Conservation (phyloP, 345 rosid species). For the Salix purpurea region DNA sequence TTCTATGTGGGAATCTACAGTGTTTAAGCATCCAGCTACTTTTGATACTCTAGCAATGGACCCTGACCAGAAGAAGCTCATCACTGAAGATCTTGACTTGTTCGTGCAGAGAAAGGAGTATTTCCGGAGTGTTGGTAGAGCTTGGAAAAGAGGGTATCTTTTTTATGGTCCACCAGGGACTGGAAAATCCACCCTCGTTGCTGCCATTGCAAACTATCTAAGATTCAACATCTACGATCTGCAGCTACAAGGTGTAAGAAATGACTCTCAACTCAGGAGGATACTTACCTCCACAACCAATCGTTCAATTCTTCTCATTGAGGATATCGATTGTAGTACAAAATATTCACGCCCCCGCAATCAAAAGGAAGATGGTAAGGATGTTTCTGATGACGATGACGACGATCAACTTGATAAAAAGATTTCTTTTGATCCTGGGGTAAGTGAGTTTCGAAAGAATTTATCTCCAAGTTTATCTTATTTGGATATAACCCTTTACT, state of each 20-base stretch:
- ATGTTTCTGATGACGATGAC: background rate
- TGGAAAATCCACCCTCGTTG: slow-evolving; percentile 26
- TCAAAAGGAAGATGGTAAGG: background rate
- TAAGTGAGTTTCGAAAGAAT: background rate
- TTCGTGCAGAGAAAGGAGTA: slow-evolving; percentile 15
- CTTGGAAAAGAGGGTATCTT: slow-evolving; percentile 31
- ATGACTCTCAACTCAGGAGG: slow-evolving; percentile 18
- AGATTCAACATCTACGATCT: slow-evolving; percentile 26
- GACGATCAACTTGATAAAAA: background rate
- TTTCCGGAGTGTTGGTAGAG: slow-evolving; percentile 26
- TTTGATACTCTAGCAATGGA: slow-evolving; percentile 28
- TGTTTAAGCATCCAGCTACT: slow-evolving; percentile 25
- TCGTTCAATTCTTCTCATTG: slow-evolving; percentile 29
- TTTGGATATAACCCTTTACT: background rate
- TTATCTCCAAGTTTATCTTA: too few species aligned
- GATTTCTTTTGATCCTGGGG: slow-evolving; percentile 25
- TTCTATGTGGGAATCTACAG: slow-evolving; percentile 17
- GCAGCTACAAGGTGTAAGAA: slow-evolving; percentile 25
- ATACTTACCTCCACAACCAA: slow-evolving; percentile 28
- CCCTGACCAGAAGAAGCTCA: slow-evolving; percentile 9
- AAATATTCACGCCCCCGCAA: slow-evolving; percentile 7
- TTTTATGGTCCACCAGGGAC: slow-evolving; percentile 29
- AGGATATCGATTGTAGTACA: slow-evolving; percentile 27
- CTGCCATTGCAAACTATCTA: slow-evolving; percentile 26
- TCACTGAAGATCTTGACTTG: slow-evolving; percentile 18